Evolutionary conservation across 208 protist species (phyloP), one percentile per base, ranked within the genome.

Genomic region (Herpetomonas muscarum): DNA sequence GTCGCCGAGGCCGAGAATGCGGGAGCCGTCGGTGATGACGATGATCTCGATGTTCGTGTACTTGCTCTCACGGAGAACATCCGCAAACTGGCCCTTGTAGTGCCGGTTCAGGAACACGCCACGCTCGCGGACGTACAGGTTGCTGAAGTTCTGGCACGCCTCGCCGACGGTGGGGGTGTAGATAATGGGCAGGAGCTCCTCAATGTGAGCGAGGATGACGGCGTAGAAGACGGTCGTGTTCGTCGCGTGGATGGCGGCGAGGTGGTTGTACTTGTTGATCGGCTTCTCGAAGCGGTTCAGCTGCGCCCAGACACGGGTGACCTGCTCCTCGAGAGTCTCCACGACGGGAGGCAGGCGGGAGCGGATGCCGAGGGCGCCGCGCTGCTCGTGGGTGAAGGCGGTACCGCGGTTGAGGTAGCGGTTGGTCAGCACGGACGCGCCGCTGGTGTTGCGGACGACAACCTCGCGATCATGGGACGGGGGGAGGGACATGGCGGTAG

Each of bases 1-100:
- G 55, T 96, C 89, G 52, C 93, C 96, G 19, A 98, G 75, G 44
- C 97, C 96, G 13, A 98, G 73, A 86, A 98, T 98, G 60, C 96
- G 85, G 17, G 80, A 86, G 65, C 96, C 96, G 67, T 98, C 96
- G 21, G 93, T 97, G 32, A 98, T 95, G 59, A 98, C 97, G 56
- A 98, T 95, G 54, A 98, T 81, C 36, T 97, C 81, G 17, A 96
- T 79, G 44, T 81, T 57, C 41, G 74, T 60, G 50, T 86, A 75
- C 31, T 73, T 64, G 39, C 77, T 92, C 32, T 97, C 78, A 15
- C 79, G 54, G 47, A 98, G 68, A 52, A 97, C 85, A 22, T 78
- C 30, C n/a, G 64, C 25, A 59, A 98, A 93, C 17, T 78, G 52
- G 22, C 92, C 92, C 72, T 88, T 89, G 63, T 94, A 75, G 39